Base-by-base conservation (phyloP, 2,329 filamentous ascomycete species). In the Pseudogymnoascus sp. region DNA sequence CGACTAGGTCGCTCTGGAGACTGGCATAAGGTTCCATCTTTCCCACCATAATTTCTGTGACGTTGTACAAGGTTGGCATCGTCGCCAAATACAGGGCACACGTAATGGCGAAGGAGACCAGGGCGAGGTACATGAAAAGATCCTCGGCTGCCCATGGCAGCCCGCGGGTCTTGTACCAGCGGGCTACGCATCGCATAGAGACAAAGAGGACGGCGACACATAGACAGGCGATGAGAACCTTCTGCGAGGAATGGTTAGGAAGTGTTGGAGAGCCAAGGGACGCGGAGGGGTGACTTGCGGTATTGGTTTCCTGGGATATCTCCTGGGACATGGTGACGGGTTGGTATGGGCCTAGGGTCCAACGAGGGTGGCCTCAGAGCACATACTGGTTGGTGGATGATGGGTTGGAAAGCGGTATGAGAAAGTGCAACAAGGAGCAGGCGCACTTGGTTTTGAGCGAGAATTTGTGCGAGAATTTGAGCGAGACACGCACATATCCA, bases 81-180 rank as follows among this genome's bases (percentile, higher is more conserved):
- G 74, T 69, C 7, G 73, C 68, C 46, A 78, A 70, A 63, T 77
- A 78, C 33, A 75, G 64, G 4, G 71, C 69, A 22, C 65, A 65
- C 63, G 71, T 65, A 31, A 65, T 65, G 7, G 75, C 70, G 63
- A 74, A 73, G 16, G 71, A 68, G 31, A 68, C 68, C 12, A 67
- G 60, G 14, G 65, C 66, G 10, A 65, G 19, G 33, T 62, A 62
- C 16, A 66, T 62, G 11, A 38, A 63, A 16, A 66, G 8, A 19
- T 67, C 66, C 41, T 67, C 66, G 16, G 62, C 19, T 43, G 61
- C 65, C 14, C 63, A 26, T 12, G 65, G 65, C 4, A 65, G n/a
- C 16, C 31, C 12, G 10, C 60, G 46, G 11, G 38, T 61, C 35
- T 68, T 68, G 59, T 46, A 61, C 31, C 33, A 65, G 35, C 66